These are phyloP conservation scores for Ciborinia camelliae DNA, from an alignment of 2,329 filamentous ascomycete genomes.

Conservation along the genomic window DNA sequence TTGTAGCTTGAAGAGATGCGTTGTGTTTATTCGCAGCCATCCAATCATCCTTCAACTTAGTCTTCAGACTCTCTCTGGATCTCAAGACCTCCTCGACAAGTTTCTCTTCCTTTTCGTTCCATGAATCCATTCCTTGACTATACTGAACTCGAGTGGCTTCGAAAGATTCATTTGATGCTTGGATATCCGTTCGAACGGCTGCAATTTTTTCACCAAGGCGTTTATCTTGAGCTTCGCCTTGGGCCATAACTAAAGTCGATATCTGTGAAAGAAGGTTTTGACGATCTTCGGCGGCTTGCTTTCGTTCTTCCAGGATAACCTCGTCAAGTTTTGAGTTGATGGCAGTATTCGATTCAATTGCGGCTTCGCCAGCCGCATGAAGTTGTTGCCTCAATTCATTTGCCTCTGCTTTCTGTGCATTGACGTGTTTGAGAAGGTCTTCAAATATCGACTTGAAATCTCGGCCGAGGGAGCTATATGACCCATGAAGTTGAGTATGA, in stretches of 20 bases:
- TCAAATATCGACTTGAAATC: conserved; percentile 88
- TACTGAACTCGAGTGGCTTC: conserved; percentile 65
- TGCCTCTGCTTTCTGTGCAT: conserved; percentile 72
- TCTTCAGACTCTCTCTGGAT: conserved; percentile 75
- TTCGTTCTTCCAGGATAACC: conserved; percentile 72
- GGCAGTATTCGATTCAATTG: conserved; percentile 64
- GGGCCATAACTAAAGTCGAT: conserved; percentile 68
- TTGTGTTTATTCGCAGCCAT: conserved; percentile 73
- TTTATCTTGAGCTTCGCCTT: conserved; percentile 68
- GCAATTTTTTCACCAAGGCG: conserved; percentile 64
- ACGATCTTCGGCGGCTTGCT: conserved; percentile 69
- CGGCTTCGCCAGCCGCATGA: conserved; percentile 62
- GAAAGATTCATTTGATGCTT: conserved; percentile 60
- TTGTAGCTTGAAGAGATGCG: conserved; percentile 76
- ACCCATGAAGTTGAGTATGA: conserved; percentile 75
- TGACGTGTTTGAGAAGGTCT: conserved; percentile 69
- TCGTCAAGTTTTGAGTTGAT: conserved; percentile 65
- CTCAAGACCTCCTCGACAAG: conserved; percentile 68
- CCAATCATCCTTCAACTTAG: conserved; percentile 83
- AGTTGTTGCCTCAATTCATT: conserved; percentile 70
- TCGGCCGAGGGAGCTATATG: conserved; percentile 77
- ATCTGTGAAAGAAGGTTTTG: conserved; percentile 74
- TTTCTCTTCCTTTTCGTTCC: conserved; percentile 65
- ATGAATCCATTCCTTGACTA: conserved; percentile 67
- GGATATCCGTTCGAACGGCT: conserved; percentile 61